Base-by-base conservation (phyloP, 2,329 filamentous ascomycete species). In the Aspergillus proliferans region DNA sequence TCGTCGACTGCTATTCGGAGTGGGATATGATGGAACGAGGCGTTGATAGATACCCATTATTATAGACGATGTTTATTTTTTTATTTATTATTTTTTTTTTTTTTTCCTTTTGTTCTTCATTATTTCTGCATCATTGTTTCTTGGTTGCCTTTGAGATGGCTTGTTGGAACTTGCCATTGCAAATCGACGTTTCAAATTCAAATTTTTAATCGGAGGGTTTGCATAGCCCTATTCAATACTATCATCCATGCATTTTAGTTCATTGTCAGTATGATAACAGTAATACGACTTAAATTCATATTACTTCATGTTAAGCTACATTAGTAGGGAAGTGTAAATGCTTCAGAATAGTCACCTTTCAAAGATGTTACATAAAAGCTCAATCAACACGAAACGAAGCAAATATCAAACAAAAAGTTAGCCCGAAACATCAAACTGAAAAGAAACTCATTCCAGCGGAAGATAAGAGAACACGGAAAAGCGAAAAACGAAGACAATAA, bases 41-140 rank as follows among this genome's bases (percentile, higher is more conserved):
- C 66, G 65, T 70, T 70, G 64, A 62, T 66, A 71, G 66, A 71
- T 71, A 71, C 68, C 68, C 68, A 66, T 56, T 62, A 60, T 62
- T 59, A 64, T 64, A 62, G 61, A 58, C 55, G 53, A 61, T 60
- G 47, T 54, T 60, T 56, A 56, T 55, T 55, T 54, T 53, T 59
- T 60, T 56, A 56, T 55, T 55, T 54, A 52, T 59, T 54, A 44
- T 57, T 46, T 47, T 56, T 53, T 41, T 15, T 15, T 15, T 15
- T 15, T 48, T 48, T 40, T 52, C 46, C 50, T 46, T 34, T 50
- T 52, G 24, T 54, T 42, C 50, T 54, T 52, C 51, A 47, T 51
- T 50, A 22, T 45, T 48, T 42, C 49, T 54, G 51, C 52, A 47
- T 50, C 49, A 19, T 45, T 48, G 49, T 51, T 38, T 49, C 40